Evolutionary conservation across 2,329 filamentous ascomycete species (phyloP).

Genomic region (Hypoxylon sp.): DNA sequence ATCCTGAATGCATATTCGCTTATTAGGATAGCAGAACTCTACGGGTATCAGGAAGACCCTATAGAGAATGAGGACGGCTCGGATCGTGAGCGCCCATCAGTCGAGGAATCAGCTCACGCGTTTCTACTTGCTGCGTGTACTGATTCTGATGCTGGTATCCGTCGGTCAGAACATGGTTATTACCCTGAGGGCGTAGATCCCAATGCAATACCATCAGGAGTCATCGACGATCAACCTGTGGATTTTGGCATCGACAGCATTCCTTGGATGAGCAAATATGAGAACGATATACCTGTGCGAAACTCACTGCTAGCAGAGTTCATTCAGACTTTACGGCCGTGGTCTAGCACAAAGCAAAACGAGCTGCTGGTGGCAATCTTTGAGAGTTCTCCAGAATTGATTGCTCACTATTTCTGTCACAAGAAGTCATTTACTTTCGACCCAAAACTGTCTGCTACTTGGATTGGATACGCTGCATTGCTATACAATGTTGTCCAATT

Average conservation of each 20-base stretch:
- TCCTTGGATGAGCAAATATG: constrained; percentile 78
- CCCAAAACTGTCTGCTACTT: constrained; percentile 91
- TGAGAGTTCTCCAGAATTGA: constrained; percentile 83
- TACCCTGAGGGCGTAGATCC: constrained; percentile 81
- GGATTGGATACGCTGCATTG: constrained; percentile 94
- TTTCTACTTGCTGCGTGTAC: constrained; percentile 85
- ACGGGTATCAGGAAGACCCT: constrained; percentile 70
- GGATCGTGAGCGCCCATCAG: constrained; percentile 60
- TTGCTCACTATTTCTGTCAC: constrained; percentile 87
- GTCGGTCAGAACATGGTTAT: constrained; percentile 84
- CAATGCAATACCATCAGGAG: constrained; percentile 57
- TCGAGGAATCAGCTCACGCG: constrained; percentile 79
- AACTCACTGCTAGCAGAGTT: constrained; percentile 87
- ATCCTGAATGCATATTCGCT: constrained; percentile 83
- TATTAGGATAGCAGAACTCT: constrained; percentile 78
- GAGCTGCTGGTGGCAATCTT: constrained; percentile 88
- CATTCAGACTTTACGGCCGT: constrained; percentile 83
- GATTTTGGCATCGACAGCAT: constrained; percentile 78
- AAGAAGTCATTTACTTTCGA: constrained; percentile 88
- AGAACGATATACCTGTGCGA: constrained; percentile 77
- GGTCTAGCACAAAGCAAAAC: constrained; percentile 84
- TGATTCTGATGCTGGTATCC: constrained; percentile 77
- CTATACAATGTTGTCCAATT: constrained; percentile 85
- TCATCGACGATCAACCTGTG: constrained; percentile 64
- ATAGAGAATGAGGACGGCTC: constrained; percentile 55